Base-by-base conservation (phyloP, 805 yeast species). In the Pichia eremophila region DNA sequence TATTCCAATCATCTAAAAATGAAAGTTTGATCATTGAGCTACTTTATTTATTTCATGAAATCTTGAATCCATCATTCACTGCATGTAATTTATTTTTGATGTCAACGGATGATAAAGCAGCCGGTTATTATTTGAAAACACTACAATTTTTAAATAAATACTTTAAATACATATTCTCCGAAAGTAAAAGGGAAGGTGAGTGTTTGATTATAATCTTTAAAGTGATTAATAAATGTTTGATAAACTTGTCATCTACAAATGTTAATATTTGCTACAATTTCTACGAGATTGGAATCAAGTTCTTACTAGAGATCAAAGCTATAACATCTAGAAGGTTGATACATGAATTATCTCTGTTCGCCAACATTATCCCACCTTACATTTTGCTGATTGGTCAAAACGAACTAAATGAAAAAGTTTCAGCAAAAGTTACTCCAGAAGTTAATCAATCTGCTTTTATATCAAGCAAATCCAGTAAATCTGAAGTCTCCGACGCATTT, bases 221-320 rank as follows among this genome's bases (percentile, higher is more conserved):
- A 45, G 59, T 81, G 15, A 59, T 75, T 17, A 81, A 80, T 56
- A 69, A 67, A 35, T 54, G 72, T 4, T 53, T 80, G 8, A 52
- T 73, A 0, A 61, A 66, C n/a, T 57, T 72, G 5, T 66, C 77
- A 3, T 69, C 74, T 0, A 58, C 66, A 5, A 68, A 76, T 53
- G 56, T 73, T 8, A 46, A 57, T 5, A 56, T 67, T 19, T 68
- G 75, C 4, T 54, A 71, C 50, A 53, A 56, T 18, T 51, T 79
- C 4, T 66, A 71, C 14, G 60, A 60, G 38, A 39, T 72, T 1
- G 77, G 79, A 0, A 50, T 74, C 28, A 58, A 53, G 12, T 59
- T 69, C 15, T 53, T 70, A 4, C 49, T 69, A 3, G 58, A 56
- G 27, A 58, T 74, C n/a, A 60, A 67, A 18, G 56, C 65, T 11